Evolutionary conservation across 2,329 filamentous ascomycete species (phyloP), one percentile per base, ranked within the genome.

Genomic region (Paecilomyces sp.): DNA sequence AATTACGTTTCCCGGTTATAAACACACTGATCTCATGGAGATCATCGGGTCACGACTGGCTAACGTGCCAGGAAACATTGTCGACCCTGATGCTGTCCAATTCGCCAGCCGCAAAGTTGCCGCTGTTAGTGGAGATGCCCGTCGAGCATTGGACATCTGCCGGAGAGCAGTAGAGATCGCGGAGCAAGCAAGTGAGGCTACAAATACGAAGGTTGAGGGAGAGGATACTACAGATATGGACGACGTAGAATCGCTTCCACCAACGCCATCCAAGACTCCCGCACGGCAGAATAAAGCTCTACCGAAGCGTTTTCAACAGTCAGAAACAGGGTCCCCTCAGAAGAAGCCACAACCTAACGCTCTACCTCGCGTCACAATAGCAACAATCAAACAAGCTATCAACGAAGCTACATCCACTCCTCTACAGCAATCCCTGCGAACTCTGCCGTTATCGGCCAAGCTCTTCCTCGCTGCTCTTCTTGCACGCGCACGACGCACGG

Each of bases 1-100:
- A 69, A 97, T 99, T 70, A 97, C 94, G 0, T 99, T 99, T 68
- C 91, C 94, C 0, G 94, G 94, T 24, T 99, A 99, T 75, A 97
- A 92, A 60, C 92, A 99, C 74, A 92, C 94, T 61, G 94, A 99
- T 75, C 83, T 99, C 50, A 96, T 97, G 89, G 89, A 89, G 66
- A 99, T 99, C 70, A 97, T 99, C 64, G 88, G 93, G 70, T 96
- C 92, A n/a, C 88, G 94, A 31, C 83, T 99, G 1, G 87, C 91
- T 70, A 91, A 91, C 58, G 91, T 97, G 0, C 88, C 90, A 1
- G 92, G 91, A 28, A 87, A 92, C 65, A 89, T 99, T 53, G 93
- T 99, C 50, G 91, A 97, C 62, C 80, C 91, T 1, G 94, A 99
- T 70, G 95, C 94, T 13, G 85, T 99, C 56, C 93, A 97, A 75